phyloP scores from a whole-genome alignment of 163 green algal species.

The Scenedesmus sp. region DNA sequence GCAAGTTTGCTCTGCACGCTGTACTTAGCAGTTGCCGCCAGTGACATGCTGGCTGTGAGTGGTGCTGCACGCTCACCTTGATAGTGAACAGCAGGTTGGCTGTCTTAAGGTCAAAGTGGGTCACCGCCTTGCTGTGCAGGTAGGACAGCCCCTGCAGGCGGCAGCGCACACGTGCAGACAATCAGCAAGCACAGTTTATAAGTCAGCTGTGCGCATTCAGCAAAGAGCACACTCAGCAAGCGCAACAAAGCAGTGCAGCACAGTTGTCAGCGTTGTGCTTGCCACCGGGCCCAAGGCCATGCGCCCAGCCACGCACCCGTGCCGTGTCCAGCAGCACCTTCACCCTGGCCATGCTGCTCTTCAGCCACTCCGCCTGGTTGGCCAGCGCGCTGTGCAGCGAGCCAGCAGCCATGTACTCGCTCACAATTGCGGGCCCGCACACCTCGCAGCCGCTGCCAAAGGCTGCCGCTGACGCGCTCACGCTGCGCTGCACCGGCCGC shows the following conservation, averaged over 20 bases:
- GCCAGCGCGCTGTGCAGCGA: slow-evolving; percentile 71
- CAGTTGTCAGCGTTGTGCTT: too few relatives aligned
- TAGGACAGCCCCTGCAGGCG: slow-evolving; percentile 82
- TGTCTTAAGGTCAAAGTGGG: slow-evolving; percentile 86
- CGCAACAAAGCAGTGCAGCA: not conserved
- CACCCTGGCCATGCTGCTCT: slow-evolving; percentile 64
- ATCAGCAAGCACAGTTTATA: not conserved
- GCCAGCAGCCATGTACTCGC: slow-evolving; percentile 76
- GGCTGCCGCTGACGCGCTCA: not conserved
- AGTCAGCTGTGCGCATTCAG: not conserved
- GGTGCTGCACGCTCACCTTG: not conserved
- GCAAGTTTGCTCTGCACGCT: not conserved
- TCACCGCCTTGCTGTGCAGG: slow-evolving; percentile 79
- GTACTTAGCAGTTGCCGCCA: too few relatives aligned
- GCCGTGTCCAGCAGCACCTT: slow-evolving; percentile 81
- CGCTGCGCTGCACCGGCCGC: not conserved
- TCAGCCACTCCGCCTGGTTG: slow-evolving; percentile 71
- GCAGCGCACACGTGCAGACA: not conserved
- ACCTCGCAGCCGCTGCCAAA: not conserved
- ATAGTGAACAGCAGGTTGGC: slow-evolving; percentile 1
- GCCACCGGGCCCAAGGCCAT: not conserved
- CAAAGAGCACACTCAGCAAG: not conserved
- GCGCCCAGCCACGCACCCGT: slow-evolving; percentile 53
- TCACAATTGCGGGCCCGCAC: slow-evolving; percentile 78
- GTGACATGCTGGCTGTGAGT: not conserved